Conservation (phyloP, 768 basidiomycete species). For the Obba rivulosa region DNA sequence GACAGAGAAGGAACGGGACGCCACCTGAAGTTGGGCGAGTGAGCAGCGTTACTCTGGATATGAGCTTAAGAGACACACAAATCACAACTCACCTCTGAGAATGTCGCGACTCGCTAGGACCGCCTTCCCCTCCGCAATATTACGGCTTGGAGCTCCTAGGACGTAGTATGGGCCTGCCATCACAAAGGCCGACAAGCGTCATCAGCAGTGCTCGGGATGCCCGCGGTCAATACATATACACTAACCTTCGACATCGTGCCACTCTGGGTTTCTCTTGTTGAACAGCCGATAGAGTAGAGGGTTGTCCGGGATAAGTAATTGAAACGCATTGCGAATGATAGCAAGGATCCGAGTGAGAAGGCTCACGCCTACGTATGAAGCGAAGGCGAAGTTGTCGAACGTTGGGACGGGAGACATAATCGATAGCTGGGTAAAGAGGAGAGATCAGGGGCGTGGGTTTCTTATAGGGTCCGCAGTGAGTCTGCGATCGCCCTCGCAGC, state of each 20-base stretch:
- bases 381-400: neutral
- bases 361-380: constrained; percentile 7
- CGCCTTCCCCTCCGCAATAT: constrained; percentile 21
- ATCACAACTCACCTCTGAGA: constrained; percentile 11
- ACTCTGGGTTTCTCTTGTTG: constrained; percentile 1
- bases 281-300: constrained; percentile 6
- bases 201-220: neutral
- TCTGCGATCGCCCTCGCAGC: too few species aligned
- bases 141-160: constrained; percentile 14
- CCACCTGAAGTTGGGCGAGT: constrained; percentile 7
- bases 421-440: too few species aligned
- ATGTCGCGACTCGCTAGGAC: constrained; percentile 14
- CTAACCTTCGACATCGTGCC: constrained; percentile 13
- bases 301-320: constrained; percentile 8
- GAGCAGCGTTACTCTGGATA: too few species aligned
- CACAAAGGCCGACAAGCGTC: too few species aligned
- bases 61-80: too few species aligned
- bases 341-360: constrained; percentile 4
- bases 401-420: too few species aligned
- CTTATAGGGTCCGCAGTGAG: too few species aligned
- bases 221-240: too few species aligned
- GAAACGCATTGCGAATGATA: constrained; percentile 1
- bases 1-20: constrained; percentile 13
- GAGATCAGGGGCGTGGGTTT: too few species aligned
- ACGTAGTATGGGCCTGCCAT: constrained; percentile 20